Conservation (phyloP, 192 early-diverging fungal species). For the Diversispora epigaea region DNA sequence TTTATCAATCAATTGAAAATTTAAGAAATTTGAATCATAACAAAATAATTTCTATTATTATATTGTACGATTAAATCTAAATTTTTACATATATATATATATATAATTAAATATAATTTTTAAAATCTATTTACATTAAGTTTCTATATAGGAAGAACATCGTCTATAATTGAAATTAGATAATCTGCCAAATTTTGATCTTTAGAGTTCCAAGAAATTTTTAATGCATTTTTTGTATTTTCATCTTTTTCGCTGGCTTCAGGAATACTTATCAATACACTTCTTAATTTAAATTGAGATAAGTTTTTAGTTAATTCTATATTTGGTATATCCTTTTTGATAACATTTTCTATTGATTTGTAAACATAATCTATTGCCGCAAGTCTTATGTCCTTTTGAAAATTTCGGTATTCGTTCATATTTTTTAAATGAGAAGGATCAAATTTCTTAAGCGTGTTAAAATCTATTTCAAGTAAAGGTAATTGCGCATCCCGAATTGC, state of each 20-base stretch:
- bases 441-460: constrained; percentile 40
- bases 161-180: constrained; percentile 56
- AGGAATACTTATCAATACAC: constrained; percentile 35
- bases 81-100: too few species aligned
- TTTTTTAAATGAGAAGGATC: constrained; percentile 36
- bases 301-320: not conserved
- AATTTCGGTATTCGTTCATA: constrained; percentile 16
- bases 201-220: constrained; percentile 62
- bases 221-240: constrained; percentile 37
- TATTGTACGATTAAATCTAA: too few species aligned
- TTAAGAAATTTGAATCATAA: too few species aligned
- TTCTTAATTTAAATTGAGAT: constrained; percentile 17
- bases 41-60: too few species aligned
- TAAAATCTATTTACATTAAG: too few species aligned
- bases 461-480: constrained; percentile 40
- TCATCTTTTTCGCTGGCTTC: constrained; percentile 37
- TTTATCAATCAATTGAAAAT: too few species aligned
- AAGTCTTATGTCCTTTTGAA: not conserved
- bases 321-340: constrained; percentile 37
- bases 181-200: constrained; percentile 67
- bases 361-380: constrained; percentile 41
- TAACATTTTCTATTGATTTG: constrained; percentile 34
- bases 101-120: too few species aligned
- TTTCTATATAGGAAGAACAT: constrained; percentile 8
- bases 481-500: constrained; percentile 36